Evolutionary conservation across 2,329 filamentous ascomycete genomes (phyloP).

Genomic region (Phaeosphaeriaceae sp.): DNA sequence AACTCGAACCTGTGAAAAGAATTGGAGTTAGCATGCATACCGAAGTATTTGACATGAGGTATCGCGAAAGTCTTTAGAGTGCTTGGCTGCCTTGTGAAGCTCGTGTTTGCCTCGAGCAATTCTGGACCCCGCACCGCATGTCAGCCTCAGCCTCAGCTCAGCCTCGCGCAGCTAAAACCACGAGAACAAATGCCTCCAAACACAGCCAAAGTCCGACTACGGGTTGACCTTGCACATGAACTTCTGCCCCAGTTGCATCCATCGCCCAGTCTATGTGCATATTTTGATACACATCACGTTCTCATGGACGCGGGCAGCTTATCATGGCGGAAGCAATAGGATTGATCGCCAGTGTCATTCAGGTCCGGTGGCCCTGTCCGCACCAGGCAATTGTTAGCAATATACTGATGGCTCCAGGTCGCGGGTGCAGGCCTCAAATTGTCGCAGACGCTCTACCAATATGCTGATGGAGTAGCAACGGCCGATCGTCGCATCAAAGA

Average conservation of each 20-base stretch:
- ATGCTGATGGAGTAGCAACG: slow-evolving; percentile 38
- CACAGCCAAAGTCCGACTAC: not conserved
- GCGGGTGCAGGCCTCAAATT: slow-evolving; percentile 39
- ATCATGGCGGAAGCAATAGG: slow-evolving; percentile 34
- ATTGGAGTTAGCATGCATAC: not conserved
- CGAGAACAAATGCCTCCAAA: not conserved
- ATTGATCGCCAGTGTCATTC: slow-evolving; percentile 34
- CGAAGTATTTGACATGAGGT: not conserved
- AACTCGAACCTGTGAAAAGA: not conserved
- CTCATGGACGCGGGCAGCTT: not conserved
- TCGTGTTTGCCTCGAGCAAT: not conserved
- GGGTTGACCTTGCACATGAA: not conserved
- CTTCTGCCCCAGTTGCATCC: not conserved
- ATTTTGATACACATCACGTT: not conserved
- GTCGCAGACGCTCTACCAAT: slow-evolving; percentile 38
- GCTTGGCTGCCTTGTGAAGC: not conserved
- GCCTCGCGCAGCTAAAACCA: not conserved
- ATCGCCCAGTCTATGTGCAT: not conserved
- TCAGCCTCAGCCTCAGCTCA: not conserved
- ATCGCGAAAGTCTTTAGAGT: not conserved
- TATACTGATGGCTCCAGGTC: slow-evolving; percentile 23
- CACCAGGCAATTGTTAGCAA: not conserved
- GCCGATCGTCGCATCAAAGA: slow-evolving; percentile 37
- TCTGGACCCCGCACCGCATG: not conserved
- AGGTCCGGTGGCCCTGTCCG: slow-evolving; percentile 13